A percentile compares a stretch with the other conserved stretches of the same genome.
Conservation (phyloP, 768 basidiomycete species). For the Boletellus ananas region DNA sequence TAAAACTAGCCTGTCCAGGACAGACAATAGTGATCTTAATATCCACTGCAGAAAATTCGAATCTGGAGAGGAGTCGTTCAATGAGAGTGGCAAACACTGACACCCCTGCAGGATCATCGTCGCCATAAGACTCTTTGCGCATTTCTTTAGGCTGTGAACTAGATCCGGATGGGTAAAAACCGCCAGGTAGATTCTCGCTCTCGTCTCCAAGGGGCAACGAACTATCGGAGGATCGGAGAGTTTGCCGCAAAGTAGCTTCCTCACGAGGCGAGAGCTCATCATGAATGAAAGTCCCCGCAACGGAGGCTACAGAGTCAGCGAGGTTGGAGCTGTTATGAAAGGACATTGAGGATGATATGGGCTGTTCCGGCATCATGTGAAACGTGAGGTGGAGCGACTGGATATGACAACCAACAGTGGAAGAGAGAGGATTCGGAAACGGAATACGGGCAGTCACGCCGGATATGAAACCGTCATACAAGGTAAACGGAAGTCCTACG, state of each 20-base stretch:
- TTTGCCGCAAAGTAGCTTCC: conserved; percentile 65
- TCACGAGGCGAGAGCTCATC: conserved; percentile 73
- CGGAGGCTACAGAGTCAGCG: conserved; percentile 75
- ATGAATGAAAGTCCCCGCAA: conserved; percentile 84
- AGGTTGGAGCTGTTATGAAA: conserved; percentile 41
- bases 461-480: conserved; percentile 70
- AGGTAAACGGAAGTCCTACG: conserved; percentile 56
- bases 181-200: conserved; percentile 56
- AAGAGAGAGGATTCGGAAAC: conserved; percentile 79
- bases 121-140: conserved; percentile 28
- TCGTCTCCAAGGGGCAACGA: conserved; percentile 33
- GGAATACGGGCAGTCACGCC: conserved; percentile 77
- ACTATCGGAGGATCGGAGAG: conserved; percentile 49
- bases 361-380: conserved; percentile 36
- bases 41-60: conserved; percentile 72
- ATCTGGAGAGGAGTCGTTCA: conserved; percentile 72
- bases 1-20: conserved; percentile 58
- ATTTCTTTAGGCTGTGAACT: conserved; percentile 33
- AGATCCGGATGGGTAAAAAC: conserved; percentile 53
- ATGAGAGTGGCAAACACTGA: conserved; percentile 79
- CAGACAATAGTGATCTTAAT: conserved; percentile 67
- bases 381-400: conserved; percentile 68
- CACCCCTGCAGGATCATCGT: conserved; percentile 67
- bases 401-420: conserved; percentile 66
- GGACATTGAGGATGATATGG: conserved; percentile 9